Conservation (phyloP, 768 basidiomycete species). For the Leccinum subtestaceum region DNA sequence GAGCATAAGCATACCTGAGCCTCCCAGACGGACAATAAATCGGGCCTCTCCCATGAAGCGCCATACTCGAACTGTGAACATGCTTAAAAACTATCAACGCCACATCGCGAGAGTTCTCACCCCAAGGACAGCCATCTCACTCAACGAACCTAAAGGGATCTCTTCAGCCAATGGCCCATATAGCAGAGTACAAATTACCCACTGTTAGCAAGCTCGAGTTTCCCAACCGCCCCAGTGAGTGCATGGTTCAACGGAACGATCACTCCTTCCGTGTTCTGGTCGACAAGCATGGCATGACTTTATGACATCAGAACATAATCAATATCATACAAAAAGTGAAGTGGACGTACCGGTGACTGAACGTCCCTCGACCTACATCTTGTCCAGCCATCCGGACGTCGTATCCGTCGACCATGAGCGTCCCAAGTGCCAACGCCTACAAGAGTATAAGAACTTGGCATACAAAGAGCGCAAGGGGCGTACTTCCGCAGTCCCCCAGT, state of each 20-base stretch:
- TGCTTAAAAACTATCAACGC: neutral
- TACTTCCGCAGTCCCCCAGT: slow-evolving; percentile 90
- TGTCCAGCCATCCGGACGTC: slow-evolving; percentile 91
- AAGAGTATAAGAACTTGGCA: neutral
- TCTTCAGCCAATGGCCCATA: neutral
- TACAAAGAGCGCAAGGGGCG: slow-evolving; percentile 4
- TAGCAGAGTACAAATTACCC: slow-evolving; percentile 20
- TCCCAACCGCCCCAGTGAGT: slow-evolving; percentile 52
- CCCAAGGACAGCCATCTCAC: slow-evolving; percentile 86
- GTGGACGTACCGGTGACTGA: slow-evolving; percentile 62
- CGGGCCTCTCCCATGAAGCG: slow-evolving; percentile 83
- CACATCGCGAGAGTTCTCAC: slow-evolving; percentile 41
- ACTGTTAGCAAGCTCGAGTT: slow-evolving; percentile 88
- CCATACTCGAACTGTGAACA: slow-evolving; percentile 81
- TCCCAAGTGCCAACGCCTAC: slow-evolving; percentile 85
- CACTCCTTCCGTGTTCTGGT: slow-evolving; percentile 80
- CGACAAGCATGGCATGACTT: slow-evolving; percentile 88
- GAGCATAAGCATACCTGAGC: slow-evolving; percentile 58
- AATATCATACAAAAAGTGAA: neutral
- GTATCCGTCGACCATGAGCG: slow-evolving; percentile 76
- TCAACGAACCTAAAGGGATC: slow-evolving; percentile 63
- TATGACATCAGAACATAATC: neutral
- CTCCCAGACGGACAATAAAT: slow-evolving; percentile 86
- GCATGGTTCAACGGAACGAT: slow-evolving; percentile 79
- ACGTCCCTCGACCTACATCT: slow-evolving; percentile 88